These are phyloP conservation scores for Coemansia sp. DNA, from an alignment of 192 early-diverging fungal genomes.

Conservation along the genomic window DNA sequence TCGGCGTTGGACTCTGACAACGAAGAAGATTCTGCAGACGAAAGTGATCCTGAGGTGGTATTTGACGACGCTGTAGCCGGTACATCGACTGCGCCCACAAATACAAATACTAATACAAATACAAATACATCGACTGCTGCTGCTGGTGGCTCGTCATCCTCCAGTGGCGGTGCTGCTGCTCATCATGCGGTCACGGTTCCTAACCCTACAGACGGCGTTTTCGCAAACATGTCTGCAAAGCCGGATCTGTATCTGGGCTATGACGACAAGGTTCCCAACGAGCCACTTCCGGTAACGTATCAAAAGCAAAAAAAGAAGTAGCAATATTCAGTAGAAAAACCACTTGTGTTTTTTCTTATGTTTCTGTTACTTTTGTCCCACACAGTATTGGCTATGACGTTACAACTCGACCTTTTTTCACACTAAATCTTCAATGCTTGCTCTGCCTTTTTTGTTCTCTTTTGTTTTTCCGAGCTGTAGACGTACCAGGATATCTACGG, in stretches of 20 bases:
- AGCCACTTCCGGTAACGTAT: conserved; percentile 33
- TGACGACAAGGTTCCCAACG: conserved; percentile 48
- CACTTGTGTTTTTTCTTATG: too few species aligned
- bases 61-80: conserved; percentile 8
- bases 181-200: conserved; percentile 7
- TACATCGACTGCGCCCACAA: conserved; percentile 1
- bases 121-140: neutral
- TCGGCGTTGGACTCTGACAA: conserved; percentile 41
- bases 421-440: too few species aligned
- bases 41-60: conserved; percentile 11
- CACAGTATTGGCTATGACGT: too few species aligned
- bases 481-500: conserved; percentile 77
- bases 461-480: too few species aligned
- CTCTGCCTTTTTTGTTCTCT: neutral
- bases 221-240: conserved; percentile 57
- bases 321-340: too few species aligned
- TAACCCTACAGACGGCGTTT: conserved; percentile 53
- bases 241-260: conserved; percentile 52
- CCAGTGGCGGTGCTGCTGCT: neutral
- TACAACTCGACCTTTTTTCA: too few species aligned
- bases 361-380: too few species aligned
- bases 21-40: conserved; percentile 10
- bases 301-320: too few species aligned
- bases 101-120: neutral
- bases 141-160: conserved; percentile 3